Conservation (phyloP, 140 eudicot species). For the Erigeron philadelphicus region DNA sequence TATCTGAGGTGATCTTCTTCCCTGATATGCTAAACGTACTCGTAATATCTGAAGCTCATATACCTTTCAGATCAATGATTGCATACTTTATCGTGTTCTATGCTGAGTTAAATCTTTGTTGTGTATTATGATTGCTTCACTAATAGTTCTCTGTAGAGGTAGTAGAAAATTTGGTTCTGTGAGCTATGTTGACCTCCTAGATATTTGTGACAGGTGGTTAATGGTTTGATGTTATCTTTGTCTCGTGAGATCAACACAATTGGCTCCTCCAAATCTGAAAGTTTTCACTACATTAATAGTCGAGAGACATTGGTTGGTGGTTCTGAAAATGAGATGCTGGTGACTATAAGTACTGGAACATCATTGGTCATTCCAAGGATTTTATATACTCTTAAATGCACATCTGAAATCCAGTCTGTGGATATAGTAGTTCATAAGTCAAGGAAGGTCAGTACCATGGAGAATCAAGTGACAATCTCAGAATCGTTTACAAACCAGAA, state of each 20-base stretch:
- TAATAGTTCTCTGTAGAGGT: conserved; percentile 4
- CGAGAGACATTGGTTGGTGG: conserved; percentile 29
- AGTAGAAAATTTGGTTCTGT: conserved; percentile 17
- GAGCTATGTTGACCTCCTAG: conserved; percentile 22
- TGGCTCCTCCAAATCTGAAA: conserved; percentile 29
- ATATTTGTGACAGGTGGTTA: conserved; percentile 46
- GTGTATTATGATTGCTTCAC: conserved; percentile 2
- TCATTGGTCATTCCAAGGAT: conserved; percentile 18
- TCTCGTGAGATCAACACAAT: conserved; percentile 23
- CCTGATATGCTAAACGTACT: not conserved
- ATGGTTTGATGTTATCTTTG: conserved; percentile 33
- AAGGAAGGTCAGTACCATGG: conserved; percentile 34
- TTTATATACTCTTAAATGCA: conserved; percentile 33
- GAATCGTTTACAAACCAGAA: conserved; percentile 32
- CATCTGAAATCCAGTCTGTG: conserved; percentile 50
- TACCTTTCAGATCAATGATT: conserved; percentile 2
- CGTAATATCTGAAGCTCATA: conserved; percentile 9
- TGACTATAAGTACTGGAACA: conserved; percentile 27
- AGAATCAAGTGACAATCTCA: conserved; percentile 27
- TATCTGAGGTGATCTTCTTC: conserved; percentile 54
- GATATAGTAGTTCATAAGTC: conserved; percentile 55
- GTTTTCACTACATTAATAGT: conserved; percentile 23
- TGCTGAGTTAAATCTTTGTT: conserved; percentile 1
- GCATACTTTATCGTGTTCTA: not conserved
- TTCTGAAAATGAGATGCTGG: conserved; percentile 31